Percentiles rank a stretch among this genome's conserved stretches.
These are phyloP conservation scores for Ophiocordyceps camponoti-saundersi DNA, from an alignment of 2,329 filamentous ascomycete species.

Conservation along the genomic window DNA sequence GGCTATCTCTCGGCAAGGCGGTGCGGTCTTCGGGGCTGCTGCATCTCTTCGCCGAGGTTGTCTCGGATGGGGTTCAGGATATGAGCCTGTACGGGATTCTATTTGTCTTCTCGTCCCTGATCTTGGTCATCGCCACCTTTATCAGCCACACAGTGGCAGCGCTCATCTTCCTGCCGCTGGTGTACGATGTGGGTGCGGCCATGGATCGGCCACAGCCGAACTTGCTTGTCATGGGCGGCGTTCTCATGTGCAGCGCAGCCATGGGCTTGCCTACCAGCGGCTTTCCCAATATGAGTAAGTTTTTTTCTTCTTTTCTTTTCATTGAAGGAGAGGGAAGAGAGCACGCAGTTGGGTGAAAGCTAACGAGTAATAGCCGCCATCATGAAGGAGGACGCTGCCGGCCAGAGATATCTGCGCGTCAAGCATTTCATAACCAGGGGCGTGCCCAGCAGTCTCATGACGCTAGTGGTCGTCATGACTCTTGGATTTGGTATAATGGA, in stretches of 20 bases:
- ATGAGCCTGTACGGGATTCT: slow-evolving; percentile 76
- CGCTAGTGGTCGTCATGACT: slow-evolving; percentile 68
- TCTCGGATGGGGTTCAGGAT: slow-evolving; percentile 56
- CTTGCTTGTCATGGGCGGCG: slow-evolving; percentile 83
- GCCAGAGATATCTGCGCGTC: slow-evolving; percentile 79
- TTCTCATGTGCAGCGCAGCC: slow-evolving; percentile 89
- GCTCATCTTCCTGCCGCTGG: slow-evolving; percentile 81
- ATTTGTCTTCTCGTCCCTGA: slow-evolving; percentile 68
- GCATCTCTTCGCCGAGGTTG: slow-evolving; percentile 66
- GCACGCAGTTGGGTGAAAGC: background rate
- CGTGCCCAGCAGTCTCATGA: slow-evolving; percentile 69
- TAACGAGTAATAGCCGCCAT: slow-evolving; percentile 54
- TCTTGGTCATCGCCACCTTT: slow-evolving; percentile 87
- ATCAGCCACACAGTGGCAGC: slow-evolving; percentile 96
- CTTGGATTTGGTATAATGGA: slow-evolving; percentile 86
- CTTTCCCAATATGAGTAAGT: slow-evolving; percentile 99
- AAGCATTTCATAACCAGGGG: slow-evolving; percentile 92
- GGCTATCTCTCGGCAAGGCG: slow-evolving; percentile 79
- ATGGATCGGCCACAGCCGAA: slow-evolving; percentile 92
- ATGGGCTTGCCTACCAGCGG: slow-evolving; percentile 94
- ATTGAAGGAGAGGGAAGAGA: too few relatives aligned
- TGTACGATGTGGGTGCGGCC: slow-evolving; percentile 64
- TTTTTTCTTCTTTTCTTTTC: background rate
- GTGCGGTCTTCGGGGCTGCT: slow-evolving; percentile 86
- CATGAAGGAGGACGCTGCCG: slow-evolving; percentile 96